Evolutionary conservation across 1,284 basidiomycete genomes (phyloP).

Genomic region (Rhodotorula mucilaginosa): DNA sequence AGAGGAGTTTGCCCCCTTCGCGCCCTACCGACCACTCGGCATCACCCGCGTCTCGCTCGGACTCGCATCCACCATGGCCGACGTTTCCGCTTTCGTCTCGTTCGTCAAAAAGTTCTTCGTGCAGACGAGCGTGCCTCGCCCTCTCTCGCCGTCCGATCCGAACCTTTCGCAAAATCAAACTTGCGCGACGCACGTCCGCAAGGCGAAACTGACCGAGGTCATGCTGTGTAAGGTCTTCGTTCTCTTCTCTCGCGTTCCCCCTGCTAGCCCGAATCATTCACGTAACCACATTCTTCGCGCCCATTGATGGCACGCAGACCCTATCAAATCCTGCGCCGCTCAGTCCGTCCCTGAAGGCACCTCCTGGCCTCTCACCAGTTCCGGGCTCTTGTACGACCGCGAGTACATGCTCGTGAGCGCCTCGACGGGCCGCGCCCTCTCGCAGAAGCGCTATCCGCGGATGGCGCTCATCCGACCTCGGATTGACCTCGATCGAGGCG

Average conservation of each 20-base stretch:
- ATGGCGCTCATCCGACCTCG: conserved; percentile 38
- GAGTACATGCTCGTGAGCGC: conserved; percentile 39
- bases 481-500: conserved; percentile 8
- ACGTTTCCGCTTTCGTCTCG: conserved; percentile 27
- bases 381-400: conserved; percentile 37
- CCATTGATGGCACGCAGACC: conserved; percentile 19
- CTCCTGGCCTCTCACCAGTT: conserved; percentile 24
- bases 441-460: conserved; percentile 33
- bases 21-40: conserved; percentile 22
- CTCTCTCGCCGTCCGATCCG: not conserved
- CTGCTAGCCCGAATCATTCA: not conserved
- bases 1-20: conserved; percentile 34
- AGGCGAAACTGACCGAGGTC: conserved; percentile 16
- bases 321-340: conserved; percentile 40
- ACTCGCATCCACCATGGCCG: conserved; percentile 28
- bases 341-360: not conserved
- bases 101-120: conserved; percentile 36
- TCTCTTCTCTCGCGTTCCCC: not conserved
- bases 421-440: conserved; percentile 24
- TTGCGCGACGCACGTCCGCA: not conserved
- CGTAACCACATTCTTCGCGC: not conserved
- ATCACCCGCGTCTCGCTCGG: conserved; percentile 37
- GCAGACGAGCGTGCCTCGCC: not conserved
- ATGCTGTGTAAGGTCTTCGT: conserved; percentile 19
- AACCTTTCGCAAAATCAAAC: too few relatives aligned